A percentile compares a stretch with the other conserved stretches of the same genome.
Conservation (phyloP, 805 yeast genomes). For the Nakazawaea holstii region DNA sequence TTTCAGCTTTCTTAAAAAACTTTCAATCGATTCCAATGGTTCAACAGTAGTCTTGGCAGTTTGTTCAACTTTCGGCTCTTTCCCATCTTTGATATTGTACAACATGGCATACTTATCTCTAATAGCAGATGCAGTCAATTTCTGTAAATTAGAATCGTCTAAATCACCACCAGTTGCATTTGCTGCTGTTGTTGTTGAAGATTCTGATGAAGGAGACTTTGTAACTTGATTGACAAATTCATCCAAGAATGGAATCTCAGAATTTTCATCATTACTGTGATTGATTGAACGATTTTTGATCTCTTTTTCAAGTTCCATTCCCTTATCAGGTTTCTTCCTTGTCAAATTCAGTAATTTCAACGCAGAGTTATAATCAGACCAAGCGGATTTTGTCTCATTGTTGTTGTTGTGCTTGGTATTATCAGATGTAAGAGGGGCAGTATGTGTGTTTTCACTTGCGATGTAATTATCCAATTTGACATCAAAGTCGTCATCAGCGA, state of each 20-base stretch:
- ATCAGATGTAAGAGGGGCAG: neutral
- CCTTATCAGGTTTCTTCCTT: neutral
- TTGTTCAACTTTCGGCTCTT: neutral
- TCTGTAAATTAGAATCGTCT: neutral
- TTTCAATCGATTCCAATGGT: constrained; percentile 27
- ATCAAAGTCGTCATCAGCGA: neutral
- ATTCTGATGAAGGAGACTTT: neutral
- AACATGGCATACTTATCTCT: constrained; percentile 3
- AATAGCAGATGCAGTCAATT: constrained; percentile 3
- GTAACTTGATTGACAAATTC: constrained; percentile 1
- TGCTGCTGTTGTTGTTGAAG: neutral
- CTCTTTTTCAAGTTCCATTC: constrained; percentile 2
- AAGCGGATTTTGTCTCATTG: neutral
- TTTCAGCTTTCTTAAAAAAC: constrained; percentile 38
- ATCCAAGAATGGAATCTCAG: neutral
- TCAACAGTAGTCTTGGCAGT: neutral
- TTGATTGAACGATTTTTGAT: constrained; percentile 4
- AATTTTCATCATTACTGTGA: neutral
- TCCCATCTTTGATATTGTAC: neutral
- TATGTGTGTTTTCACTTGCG: neutral
- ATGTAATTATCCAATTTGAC: neutral
- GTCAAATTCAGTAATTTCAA: neutral
- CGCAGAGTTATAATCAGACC: constrained; percentile 1
- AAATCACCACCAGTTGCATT: neutral
- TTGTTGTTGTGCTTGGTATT: neutral